Evolutionary conservation across 495 filamentous ascomycete species (phyloP), one percentile per base, ranked within the genome.

Genomic region (Pseudoneurospora amorphoporcata): DNA sequence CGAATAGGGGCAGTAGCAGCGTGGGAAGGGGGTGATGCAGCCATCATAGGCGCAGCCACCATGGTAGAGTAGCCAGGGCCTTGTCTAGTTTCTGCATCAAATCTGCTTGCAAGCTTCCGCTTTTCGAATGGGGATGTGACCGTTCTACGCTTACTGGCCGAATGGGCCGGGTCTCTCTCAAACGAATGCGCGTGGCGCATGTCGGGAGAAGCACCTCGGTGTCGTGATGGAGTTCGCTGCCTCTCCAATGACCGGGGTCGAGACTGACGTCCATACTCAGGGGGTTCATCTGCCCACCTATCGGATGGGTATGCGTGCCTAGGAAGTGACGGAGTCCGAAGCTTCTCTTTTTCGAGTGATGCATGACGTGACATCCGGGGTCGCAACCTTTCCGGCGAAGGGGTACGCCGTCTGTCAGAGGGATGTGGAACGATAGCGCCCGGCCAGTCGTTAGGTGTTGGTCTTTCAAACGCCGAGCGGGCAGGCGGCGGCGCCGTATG

Each of bases 41-140:
- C 53, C 47, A 72, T 73, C 32, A 71, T 68, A 8, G 76, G 76
- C 8, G 73, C 65, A 37, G 73, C 70, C 23, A 74, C 69, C 39
- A 70, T 69, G 29, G 69, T 70, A 3, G 72, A 72, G 39, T 76
- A 69, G 12, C 68, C 61, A 17, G 73, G 77, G 32, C 39, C 71
- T 9, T 76, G 75, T 53, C 78, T 74, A 70, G 70, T 79, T 17
- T 83, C 84, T 23, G 80, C 76, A 38, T 84, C 84, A 73, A 86
- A 83, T 58, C 84, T 78, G 70, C 81, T 81, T 17, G 82, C 83
- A 19, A 86, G 53, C 29, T 32, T 65, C 29, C 53, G 53, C 53
- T 65, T 65, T 37, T 65, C 53, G 29, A 65, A 23, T 29, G 53
- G 29, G 29, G 53, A 29, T 65, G 53, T 35, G 12, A 65, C 35